These are phyloP conservation scores for Tanacetum coccineum DNA, from an alignment of 129 eudicot genomes.

Conservation along the genomic window DNA sequence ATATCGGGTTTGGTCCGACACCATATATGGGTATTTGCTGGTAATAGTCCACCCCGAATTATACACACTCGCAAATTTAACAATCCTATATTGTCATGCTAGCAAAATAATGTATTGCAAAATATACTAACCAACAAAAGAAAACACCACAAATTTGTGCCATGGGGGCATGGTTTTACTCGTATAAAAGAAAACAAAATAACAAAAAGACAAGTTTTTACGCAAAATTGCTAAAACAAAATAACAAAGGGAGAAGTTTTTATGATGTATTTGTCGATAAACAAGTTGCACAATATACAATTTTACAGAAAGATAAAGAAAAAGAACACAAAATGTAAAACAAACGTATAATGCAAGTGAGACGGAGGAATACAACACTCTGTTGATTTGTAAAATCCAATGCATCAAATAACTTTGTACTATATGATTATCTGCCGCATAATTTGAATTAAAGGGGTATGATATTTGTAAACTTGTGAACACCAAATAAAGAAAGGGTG, in stretches of 20 bases:
- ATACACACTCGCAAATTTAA: background rate
- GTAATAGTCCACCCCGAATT: background rate
- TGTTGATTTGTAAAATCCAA: conserved; percentile 19
- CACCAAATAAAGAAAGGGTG: conserved; percentile 20
- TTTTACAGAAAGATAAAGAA: conserved; percentile 19
- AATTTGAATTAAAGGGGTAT: conserved; percentile 22
- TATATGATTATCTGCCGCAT: conserved; percentile 23
- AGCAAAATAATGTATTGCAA: background rate
- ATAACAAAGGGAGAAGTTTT: background rate
- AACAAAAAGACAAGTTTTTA: too few species aligned
- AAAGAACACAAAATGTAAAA: conserved; percentile 4
- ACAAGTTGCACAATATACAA: conserved; percentile 5
- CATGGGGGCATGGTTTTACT: too few species aligned
- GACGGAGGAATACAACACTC: conserved; percentile 34
- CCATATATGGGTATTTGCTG: too few species aligned
- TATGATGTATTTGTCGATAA: conserved; percentile 20
- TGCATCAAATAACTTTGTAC: conserved; percentile 15
- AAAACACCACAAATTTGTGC: too few species aligned
- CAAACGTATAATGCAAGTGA: conserved; percentile 20
- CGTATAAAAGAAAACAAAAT: too few species aligned
- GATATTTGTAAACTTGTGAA: conserved; percentile 17
- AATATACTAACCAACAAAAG: background rate
- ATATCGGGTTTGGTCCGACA: too few species aligned
- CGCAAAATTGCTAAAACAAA: background rate
- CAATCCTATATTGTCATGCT: background rate